These are phyloP conservation scores for Raddia guianensis DNA, from an alignment of 176 grass and related monocot species.

Conservation along the genomic window DNA sequence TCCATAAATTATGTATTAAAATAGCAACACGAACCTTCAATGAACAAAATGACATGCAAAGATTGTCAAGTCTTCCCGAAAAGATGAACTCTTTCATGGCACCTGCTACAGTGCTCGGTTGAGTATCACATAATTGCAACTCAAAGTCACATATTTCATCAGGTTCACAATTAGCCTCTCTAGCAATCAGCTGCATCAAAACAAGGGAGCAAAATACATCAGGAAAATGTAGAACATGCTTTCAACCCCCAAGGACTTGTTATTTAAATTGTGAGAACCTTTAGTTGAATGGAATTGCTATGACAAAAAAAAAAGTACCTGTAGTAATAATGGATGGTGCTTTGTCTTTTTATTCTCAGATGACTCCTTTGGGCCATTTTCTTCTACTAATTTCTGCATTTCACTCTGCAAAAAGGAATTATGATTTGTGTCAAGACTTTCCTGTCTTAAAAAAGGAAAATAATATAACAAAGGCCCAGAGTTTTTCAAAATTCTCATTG, in stretches of 20 bases:
- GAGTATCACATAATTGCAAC: conserved; percentile 93
- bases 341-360: conserved; percentile 54
- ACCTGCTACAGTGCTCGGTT: conserved; percentile 81
- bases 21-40: conserved; percentile 59
- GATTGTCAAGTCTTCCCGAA: conserved; percentile 98
- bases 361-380: conserved; percentile 55
- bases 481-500: background rate
- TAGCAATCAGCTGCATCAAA: conserved; percentile 75
- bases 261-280: conserved; percentile 28
- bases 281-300: background rate
- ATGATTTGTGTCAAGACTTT: background rate
- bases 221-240: background rate
- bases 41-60: conserved; percentile 99
- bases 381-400: conserved; percentile 63
- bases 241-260: background rate
- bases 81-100: conserved; percentile 95
- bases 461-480: background rate
- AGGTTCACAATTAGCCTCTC: conserved; percentile 68
- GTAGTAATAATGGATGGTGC: conserved; percentile 80
- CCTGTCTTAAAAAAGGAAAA: conserved; percentile 14
- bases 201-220: conserved; percentile 22
- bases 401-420: conserved; percentile 49
- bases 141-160: conserved; percentile 93
- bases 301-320: conserved; percentile 52
- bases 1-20: background rate